phyloP scores from a whole-genome alignment of 768 basidiomycete species.

The Astraeus odoratus region DNA sequence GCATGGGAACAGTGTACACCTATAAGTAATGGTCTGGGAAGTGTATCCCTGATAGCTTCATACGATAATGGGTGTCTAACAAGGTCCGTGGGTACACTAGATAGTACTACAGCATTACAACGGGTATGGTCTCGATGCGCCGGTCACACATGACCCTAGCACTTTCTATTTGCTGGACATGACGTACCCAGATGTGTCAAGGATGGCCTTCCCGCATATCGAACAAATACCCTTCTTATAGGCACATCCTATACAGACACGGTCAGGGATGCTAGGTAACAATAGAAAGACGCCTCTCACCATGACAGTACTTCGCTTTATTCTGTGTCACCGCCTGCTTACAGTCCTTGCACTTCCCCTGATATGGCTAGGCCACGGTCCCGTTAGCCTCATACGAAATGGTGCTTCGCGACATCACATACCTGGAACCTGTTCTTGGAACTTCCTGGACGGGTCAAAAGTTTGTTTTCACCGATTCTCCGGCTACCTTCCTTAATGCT shows the following conservation, averaged over 20 bases:
- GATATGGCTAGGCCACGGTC: conserved; percentile 55
- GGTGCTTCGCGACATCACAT: conserved; percentile 21
- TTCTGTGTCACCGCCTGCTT: conserved; percentile 82
- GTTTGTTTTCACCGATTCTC: conserved; percentile 82
- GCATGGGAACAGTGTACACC: too few species aligned
- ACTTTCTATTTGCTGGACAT: conserved; percentile 73
- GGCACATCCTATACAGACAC: conserved; percentile 57
- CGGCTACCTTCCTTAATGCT: conserved; percentile 77
- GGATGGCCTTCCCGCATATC: conserved; percentile 82
- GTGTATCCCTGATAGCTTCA: too few species aligned
- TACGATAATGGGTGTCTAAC: too few species aligned
- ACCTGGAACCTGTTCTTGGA: conserved; percentile 77
- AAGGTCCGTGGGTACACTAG: too few species aligned
- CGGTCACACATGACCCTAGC: background rate
- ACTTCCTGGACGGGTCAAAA: conserved; percentile 59
- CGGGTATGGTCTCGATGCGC: background rate
- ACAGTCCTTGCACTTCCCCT: conserved; percentile 82
- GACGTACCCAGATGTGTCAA: conserved; percentile 76
- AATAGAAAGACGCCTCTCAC: conserved; percentile 34
- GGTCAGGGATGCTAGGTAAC: conserved; percentile 4
- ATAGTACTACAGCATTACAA: background rate
- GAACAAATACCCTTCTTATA: conserved; percentile 83
- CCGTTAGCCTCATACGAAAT: conserved; percentile 3
- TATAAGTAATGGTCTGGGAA: too few species aligned
- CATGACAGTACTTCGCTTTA: conserved; percentile 84